Conservation (phyloP, 352 stramenopile genomes). For the Pythium myriotylum region DNA sequence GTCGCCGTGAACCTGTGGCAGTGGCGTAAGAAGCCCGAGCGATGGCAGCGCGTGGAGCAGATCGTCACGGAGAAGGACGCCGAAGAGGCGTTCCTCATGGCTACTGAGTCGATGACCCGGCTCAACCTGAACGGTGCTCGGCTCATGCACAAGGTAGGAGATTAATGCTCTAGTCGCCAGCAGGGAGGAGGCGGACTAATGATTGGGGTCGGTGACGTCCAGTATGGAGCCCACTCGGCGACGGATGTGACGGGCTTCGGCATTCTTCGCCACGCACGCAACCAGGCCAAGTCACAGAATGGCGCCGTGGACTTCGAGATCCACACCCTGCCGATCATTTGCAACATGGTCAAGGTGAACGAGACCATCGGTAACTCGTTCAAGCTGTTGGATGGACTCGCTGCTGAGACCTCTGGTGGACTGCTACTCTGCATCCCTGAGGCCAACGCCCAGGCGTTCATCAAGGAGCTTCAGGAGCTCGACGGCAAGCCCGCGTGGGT, state of each 20-base stretch:
- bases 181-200: too few species aligned
- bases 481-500: conserved; percentile 92
- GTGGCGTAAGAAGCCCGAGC: conserved; percentile 86
- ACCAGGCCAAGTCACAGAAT: conserved; percentile 93
- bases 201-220: too few species aligned
- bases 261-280: conserved; percentile 92
- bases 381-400: conserved; percentile 90
- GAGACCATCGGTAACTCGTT: conserved; percentile 91
- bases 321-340: conserved; percentile 93
- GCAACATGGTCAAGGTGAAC: conserved; percentile 89
- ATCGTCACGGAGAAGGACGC: conserved; percentile 67
- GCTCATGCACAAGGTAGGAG: conserved; percentile 88
- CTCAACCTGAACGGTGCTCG: conserved; percentile 91
- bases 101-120: conserved; percentile 92
- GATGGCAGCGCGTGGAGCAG: conserved; percentile 76
- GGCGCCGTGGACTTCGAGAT: conserved; percentile 90
- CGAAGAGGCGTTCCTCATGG: conserved; percentile 90
- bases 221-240: conserved; percentile 91
- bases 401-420: conserved; percentile 94
- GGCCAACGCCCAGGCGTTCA: conserved; percentile 84
- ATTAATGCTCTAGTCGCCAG: neutral
- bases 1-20: conserved; percentile 94
- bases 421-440: conserved; percentile 91
- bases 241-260: conserved; percentile 97
- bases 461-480: conserved; percentile 85